Conservation (phyloP, 2,329 filamentous ascomycete genomes). For the Ascochyta koolunga region DNA sequence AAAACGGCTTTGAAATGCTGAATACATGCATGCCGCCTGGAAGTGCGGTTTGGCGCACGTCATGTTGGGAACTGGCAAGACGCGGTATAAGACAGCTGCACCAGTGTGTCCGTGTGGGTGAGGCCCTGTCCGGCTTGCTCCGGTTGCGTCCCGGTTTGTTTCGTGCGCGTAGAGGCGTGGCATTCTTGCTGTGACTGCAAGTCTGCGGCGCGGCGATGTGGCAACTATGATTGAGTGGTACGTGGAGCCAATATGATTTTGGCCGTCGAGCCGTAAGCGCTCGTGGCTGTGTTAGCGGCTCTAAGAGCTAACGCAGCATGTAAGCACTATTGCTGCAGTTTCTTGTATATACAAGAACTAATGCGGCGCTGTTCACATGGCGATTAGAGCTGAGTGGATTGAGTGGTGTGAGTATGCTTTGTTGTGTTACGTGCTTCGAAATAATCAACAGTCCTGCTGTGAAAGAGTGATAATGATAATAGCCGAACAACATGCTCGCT, state of each 20-base stretch:
- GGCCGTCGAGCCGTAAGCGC: slow-evolving; percentile 11
- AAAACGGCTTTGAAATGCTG: slow-evolving; percentile 5
- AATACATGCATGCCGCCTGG: neutral
- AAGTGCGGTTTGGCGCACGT: slow-evolving; percentile 5
- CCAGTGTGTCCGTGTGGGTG: neutral
- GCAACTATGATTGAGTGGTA: neutral
- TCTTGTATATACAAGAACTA: neutral
- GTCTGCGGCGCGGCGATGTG: neutral
- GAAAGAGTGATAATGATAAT: slow-evolving; percentile 28
- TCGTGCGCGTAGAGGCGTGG: neutral
- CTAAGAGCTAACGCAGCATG: slow-evolving; percentile 10
- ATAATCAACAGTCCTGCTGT: slow-evolving; percentile 49
- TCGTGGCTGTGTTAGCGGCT: slow-evolving; percentile 4
- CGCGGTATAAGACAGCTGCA: neutral
- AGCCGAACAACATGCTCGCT: slow-evolving; percentile 36
- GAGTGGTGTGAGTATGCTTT: neutral
- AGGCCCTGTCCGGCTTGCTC: neutral
- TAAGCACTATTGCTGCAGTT: slow-evolving; percentile 9
- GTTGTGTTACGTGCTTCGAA: slow-evolving; percentile 13
- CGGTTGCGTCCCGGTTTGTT: neutral
- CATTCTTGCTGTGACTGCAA: neutral
- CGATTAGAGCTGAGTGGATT: neutral
- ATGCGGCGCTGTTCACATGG: slow-evolving; percentile 4
- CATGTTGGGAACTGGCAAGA: neutral
- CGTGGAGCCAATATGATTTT: neutral